phyloP scores from a whole-genome alignment of 2,329 filamentous ascomycete genomes.

The Ilyonectria destructans region DNA sequence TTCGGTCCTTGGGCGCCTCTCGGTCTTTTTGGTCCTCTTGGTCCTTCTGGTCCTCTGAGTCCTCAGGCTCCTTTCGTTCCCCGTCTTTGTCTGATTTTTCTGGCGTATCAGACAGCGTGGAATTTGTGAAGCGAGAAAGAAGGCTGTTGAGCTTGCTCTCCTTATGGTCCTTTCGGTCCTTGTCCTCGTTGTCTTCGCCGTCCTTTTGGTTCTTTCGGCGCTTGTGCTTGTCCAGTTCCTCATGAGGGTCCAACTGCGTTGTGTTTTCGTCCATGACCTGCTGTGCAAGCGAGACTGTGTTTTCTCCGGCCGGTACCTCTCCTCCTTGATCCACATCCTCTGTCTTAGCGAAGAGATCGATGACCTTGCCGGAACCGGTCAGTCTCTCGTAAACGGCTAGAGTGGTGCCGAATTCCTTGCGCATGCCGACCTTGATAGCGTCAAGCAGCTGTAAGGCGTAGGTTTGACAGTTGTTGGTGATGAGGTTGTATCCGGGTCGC shows the following conservation, averaged over 20 bases:
- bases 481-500: slow-evolving; percentile 70
- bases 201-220: slow-evolving; percentile 1
- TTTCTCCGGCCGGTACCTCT: slow-evolving; percentile 44
- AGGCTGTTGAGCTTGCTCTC: not conserved
- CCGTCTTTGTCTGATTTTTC: not conserved
- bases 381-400: slow-evolving; percentile 69
- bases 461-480: slow-evolving; percentile 74
- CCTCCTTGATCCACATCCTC: slow-evolving; percentile 36
- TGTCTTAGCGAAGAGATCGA: slow-evolving; percentile 65
- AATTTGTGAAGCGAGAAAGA: not conserved
- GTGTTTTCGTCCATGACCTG: slow-evolving; percentile 71
- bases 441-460: slow-evolving; percentile 69
- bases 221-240: slow-evolving; percentile 42
- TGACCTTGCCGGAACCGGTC: slow-evolving; percentile 65
- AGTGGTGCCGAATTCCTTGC: slow-evolving; percentile 68
- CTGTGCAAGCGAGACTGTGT: slow-evolving; percentile 65
- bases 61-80: not conserved
- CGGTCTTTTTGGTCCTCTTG: not conserved
- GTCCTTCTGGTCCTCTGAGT: not conserved
- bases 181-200: not conserved
- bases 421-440: slow-evolving; percentile 67
- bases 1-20: not conserved
- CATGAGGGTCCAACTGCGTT: slow-evolving; percentile 63
- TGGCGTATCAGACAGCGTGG: not conserved
- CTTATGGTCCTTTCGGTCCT: not conserved